Percentiles rank a stretch among this genome's conserved stretches.
phyloP scores from a whole-genome alignment of 1,284 basidiomycete species.

The Naganishia sp. region DNA sequence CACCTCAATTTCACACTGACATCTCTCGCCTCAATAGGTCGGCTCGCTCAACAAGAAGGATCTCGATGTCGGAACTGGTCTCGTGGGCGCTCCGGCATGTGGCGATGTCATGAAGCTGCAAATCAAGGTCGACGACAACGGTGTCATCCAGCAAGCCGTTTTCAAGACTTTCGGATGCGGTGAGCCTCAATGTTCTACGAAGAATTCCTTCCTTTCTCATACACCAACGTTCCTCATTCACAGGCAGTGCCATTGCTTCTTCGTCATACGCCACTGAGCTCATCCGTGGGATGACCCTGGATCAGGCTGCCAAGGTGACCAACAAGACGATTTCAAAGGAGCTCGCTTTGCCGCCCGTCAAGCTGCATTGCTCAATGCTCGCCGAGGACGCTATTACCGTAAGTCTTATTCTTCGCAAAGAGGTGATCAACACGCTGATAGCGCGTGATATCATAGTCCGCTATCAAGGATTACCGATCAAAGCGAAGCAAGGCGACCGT shows the following conservation, averaged over 20 bases:
- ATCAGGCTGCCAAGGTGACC: slow-evolving; percentile 93
- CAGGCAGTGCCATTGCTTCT: slow-evolving; percentile 88
- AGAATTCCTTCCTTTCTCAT: slow-evolving; percentile 35
- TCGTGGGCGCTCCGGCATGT: slow-evolving; percentile 87
- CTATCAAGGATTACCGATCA: slow-evolving; percentile 85
- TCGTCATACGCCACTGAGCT: slow-evolving; percentile 98
- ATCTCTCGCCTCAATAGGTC: slow-evolving; percentile 65
- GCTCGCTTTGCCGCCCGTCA: slow-evolving; percentile 86
- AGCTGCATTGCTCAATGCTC: slow-evolving; percentile 76
- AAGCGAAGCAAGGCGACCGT: slow-evolving; percentile 62
- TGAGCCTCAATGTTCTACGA: neutral
- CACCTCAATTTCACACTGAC: neutral
- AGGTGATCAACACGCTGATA: neutral
- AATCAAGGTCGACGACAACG: slow-evolving; percentile 90
- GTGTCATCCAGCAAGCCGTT: slow-evolving; percentile 94
- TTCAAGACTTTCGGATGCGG: slow-evolving; percentile 90
- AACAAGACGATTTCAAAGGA: slow-evolving; percentile 99
- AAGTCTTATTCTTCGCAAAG: neutral
- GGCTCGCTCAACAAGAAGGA: slow-evolving; percentile 93
- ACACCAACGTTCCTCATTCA: slow-evolving; percentile 57
- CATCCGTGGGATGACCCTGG: slow-evolving; percentile 89
- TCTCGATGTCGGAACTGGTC: slow-evolving; percentile 88
- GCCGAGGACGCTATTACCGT: slow-evolving; percentile 92
- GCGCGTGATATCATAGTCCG: slow-evolving; percentile 60
- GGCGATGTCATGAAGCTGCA: slow-evolving; percentile 93